phyloP scores from a whole-genome alignment of 306 rosid genomes.

The Dalbergia oliveri region DNA sequence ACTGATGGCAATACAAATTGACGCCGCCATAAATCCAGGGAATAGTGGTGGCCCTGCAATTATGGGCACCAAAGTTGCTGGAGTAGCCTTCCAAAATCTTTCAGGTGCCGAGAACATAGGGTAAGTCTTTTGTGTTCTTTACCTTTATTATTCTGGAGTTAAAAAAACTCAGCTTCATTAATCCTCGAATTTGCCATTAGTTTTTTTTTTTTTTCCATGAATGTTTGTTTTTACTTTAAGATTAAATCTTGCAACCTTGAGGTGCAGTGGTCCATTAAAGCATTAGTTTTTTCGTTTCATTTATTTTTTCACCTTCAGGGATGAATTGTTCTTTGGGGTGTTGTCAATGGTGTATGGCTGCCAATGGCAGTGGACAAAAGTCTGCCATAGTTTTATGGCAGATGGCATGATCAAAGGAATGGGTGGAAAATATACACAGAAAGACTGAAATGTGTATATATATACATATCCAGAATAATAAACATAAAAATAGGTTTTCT shows the following conservation, averaged over 20 bases:
- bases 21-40: slow-evolving; percentile 96
- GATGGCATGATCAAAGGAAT: no score
- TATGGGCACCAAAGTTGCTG: slow-evolving; percentile 85
- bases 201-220: no score
- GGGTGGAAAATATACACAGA: not conserved
- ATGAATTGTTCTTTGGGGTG: not conserved
- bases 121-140: slow-evolving; percentile 53
- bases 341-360: not conserved
- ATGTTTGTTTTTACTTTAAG: no score
- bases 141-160: slow-evolving; percentile 14
- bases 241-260: not conserved
- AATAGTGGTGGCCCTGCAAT: slow-evolving; percentile 98
- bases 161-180: slow-evolving; percentile 30
- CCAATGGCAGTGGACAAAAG: not conserved
- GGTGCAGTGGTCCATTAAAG: not conserved
- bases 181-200: not conserved
- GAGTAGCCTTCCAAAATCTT: slow-evolving; percentile 97
- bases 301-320: no score
- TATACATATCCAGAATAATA: not conserved
- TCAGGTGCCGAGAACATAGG: slow-evolving; percentile 98
- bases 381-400: not conserved
- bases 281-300: no score
- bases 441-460: not conserved
- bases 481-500: not conserved
- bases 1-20: slow-evolving; percentile 93